Conservation (phyloP, 2,329 filamentous ascomycete genomes). For the Alternaria longipes region DNA sequence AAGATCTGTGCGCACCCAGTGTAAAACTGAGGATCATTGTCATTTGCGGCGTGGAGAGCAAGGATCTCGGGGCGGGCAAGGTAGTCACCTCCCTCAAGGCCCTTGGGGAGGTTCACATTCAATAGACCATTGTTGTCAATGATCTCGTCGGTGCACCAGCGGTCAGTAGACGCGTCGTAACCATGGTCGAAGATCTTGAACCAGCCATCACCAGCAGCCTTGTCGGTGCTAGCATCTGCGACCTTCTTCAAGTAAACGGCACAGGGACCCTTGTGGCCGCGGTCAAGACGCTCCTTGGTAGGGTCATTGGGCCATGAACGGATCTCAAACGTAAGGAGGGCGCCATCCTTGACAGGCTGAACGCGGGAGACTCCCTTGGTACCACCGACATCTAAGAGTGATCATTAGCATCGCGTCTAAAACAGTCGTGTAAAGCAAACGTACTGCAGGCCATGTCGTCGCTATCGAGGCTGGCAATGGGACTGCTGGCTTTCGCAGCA, state of each 20-base stretch:
- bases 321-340: constrained; percentile 72
- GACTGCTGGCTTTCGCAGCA: constrained; percentile 62
- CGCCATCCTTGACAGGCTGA: constrained; percentile 59
- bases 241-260: constrained; percentile 79
- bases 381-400: constrained; percentile 56
- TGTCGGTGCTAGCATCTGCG: constrained; percentile 63
- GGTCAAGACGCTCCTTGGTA: constrained; percentile 66
- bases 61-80: constrained; percentile 76
- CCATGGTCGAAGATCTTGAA: constrained; percentile 80
- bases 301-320: constrained; percentile 67
- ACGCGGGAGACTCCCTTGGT: constrained; percentile 60
- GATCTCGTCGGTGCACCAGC: constrained; percentile 77
- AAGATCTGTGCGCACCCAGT: constrained; percentile 76
- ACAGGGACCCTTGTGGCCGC: constrained; percentile 72
- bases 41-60: constrained; percentile 70
- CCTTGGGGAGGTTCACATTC: constrained; percentile 68
- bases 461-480: constrained; percentile 66
- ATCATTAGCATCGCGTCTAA: constrained; percentile 20
- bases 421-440: constrained; percentile 29
- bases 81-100: constrained; percentile 72
- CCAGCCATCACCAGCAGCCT: constrained; percentile 70
- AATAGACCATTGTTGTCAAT: constrained; percentile 71
- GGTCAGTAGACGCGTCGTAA: constrained; percentile 63
- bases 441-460: constrained; percentile 76
- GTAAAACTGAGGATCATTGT: constrained; percentile 72